These are phyloP conservation scores for Elsinoe necatrix DNA, from an alignment of 2,329 filamentous ascomycete species.

Conservation along the genomic window DNA sequence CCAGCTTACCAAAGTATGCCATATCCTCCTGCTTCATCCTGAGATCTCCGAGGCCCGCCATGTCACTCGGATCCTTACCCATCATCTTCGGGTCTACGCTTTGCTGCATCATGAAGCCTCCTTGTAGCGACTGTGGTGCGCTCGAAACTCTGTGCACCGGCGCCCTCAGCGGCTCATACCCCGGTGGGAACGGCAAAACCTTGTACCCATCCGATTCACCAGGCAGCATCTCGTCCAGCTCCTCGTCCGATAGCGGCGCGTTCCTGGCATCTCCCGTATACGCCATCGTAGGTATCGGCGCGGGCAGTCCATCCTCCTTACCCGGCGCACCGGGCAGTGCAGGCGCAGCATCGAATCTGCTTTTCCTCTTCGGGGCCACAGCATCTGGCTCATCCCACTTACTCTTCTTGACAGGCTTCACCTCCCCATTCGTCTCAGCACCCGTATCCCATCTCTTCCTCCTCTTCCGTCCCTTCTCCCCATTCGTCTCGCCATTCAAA, in stretches of 20 bases:
- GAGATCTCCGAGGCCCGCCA: slow-evolving; percentile 88
- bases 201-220: slow-evolving; percentile 72
- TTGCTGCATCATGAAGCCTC: slow-evolving; percentile 96
- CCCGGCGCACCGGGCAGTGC: slow-evolving; percentile 54
- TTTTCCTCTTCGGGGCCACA: slow-evolving; percentile 63
- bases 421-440: slow-evolving; percentile 39
- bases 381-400: slow-evolving; percentile 32
- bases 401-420: slow-evolving; percentile 24
- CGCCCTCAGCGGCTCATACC: slow-evolving; percentile 76
- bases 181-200: slow-evolving; percentile 78
- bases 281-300: slow-evolving; percentile 39
- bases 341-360: slow-evolving; percentile 87
- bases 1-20: slow-evolving; percentile 96
- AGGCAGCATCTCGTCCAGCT: slow-evolving; percentile 84
- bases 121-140: slow-evolving; percentile 51
- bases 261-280: slow-evolving; percentile 63
- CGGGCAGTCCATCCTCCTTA: slow-evolving; percentile 58
- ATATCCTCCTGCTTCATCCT: slow-evolving; percentile 98
- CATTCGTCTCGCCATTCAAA: slow-evolving; percentile 62
- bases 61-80: slow-evolving; percentile 87
- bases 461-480: slow-evolving; percentile 63
- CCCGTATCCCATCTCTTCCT: slow-evolving; percentile 87
- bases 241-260: slow-evolving; percentile 79
- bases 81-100: slow-evolving; percentile 73
- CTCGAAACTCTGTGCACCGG: slow-evolving; percentile 69